Evolutionary conservation across 768 basidiomycete species (phyloP).

Genomic region (Boletellus emodensis): DNA sequence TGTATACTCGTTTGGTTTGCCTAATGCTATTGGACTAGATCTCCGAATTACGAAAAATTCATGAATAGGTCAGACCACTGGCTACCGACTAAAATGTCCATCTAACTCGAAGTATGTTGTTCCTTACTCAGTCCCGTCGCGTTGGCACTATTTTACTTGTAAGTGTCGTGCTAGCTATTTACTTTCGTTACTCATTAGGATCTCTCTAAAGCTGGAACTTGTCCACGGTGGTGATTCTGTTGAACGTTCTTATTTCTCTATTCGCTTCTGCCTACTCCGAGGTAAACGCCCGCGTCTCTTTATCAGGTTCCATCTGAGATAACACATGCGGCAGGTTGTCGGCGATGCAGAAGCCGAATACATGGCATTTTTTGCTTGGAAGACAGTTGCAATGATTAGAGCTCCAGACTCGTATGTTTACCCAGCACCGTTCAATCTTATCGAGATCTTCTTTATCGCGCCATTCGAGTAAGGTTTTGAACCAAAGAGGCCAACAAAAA

Average conservation of each 20-base stretch:
- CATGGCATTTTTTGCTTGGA: conserved; percentile 84
- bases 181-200: not conserved
- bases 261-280: conserved; percentile 92
- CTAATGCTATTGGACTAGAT: conserved; percentile 32
- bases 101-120: not conserved
- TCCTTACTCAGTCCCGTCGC: conserved; percentile 44
- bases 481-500: not conserved
- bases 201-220: conserved; percentile 65
- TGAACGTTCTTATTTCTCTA: conserved; percentile 94
- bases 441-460: conserved; percentile 75
- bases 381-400: conserved; percentile 80
- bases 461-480: conserved; percentile 72
- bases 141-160: conserved; percentile 78
- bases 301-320: not conserved
- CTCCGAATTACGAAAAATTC: conserved; percentile 66
- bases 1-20: not conserved
- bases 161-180: conserved; percentile 23
- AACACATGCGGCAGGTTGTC: conserved; percentile 51
- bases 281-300: conserved; percentile 38
- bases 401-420: conserved; percentile 81
- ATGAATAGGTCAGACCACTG: conserved; percentile 36
- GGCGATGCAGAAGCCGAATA: conserved; percentile 88
- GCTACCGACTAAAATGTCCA: not conserved
- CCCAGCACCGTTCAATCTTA: conserved; percentile 88
- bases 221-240: conserved; percentile 74